Percentiles rank a stretch among this genome's conserved stretches.
phyloP scores from a whole-genome alignment of 495 filamentous ascomycete species.

The Penicillium samsonianum region DNA sequence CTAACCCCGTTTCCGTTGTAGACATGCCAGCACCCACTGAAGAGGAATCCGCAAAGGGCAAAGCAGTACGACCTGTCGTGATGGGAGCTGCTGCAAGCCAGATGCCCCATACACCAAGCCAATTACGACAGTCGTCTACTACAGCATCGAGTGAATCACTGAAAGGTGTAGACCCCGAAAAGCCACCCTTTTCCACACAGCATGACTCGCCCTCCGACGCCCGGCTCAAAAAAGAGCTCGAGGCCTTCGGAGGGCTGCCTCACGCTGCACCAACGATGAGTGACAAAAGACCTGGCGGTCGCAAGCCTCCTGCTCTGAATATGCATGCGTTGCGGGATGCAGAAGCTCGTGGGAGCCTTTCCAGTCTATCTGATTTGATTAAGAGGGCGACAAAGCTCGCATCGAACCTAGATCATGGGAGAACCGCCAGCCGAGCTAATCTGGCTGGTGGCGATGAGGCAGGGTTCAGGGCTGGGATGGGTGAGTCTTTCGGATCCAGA shows the following conservation, averaged over 20 bases:
- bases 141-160: conserved; percentile 35
- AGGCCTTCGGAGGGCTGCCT: conserved; percentile 28
- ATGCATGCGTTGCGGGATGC: conserved; percentile 77
- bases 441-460: conserved; percentile 32
- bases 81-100: conserved; percentile 18
- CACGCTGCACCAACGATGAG: conserved; percentile 45
- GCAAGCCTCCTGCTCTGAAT: conserved; percentile 73
- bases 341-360: conserved; percentile 81
- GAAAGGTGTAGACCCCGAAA: conserved; percentile 35
- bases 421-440: conserved; percentile 72
- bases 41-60: conserved; percentile 24
- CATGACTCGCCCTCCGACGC: conserved; percentile 3
- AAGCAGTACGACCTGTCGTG: conserved; percentile 15
- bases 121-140: conserved; percentile 27
- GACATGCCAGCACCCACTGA: conserved; percentile 14
- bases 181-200: conserved; percentile 35
- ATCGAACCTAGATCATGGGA: conserved; percentile 82
- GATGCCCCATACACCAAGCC: conserved; percentile 27
- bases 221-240: conserved; percentile 34
- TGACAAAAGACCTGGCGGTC: conserved; percentile 43
- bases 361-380: conserved; percentile 89
- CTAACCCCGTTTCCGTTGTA: conserved; percentile 24
- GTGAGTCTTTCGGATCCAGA: conserved; percentile 20
- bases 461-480: conserved; percentile 29
- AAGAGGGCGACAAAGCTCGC: conserved; percentile 83